Base-by-base conservation (phyloP, 495 filamentous ascomycete species). In the Aspergillus haitiensis region DNA sequence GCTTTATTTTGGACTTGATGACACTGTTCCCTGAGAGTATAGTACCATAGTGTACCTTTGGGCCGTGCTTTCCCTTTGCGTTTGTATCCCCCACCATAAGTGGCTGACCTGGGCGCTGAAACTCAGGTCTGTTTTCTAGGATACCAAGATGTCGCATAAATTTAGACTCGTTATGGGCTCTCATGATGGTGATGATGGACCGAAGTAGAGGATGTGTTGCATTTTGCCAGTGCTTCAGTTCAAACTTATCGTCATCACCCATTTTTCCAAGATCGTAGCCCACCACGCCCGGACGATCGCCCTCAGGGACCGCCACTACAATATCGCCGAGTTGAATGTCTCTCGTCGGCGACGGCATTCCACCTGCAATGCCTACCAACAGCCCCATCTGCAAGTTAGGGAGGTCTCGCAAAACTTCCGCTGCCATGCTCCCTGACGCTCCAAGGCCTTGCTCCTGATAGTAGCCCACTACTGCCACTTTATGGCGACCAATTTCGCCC, bases 391-490 rank as follows among this genome's bases (percentile, higher is more conserved):
- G 42, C 18, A 46, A 16, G 12, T 46, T 46, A 8, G 42, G 42
- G 42, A 46, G 42, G 18, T 46, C 42, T 1, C 42, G 42, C 42
- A n/a, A 3, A 16, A 46, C 42, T 46, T 46, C 42, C n/a, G 42
- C 42, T 46, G 42, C 42, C 42, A 46, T 46, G 42, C 42, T 46
- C 42, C 42, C 42, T n/a, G 42, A 46, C 15, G 16, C 42, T 16
- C 42, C 42, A 13, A 46, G 42, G 2, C 42, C 42, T 16, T 46
- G 42, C 15, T 46, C 42, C 15, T 46, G 42, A 16, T 46, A 46
- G 18, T 46, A 46, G 12, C 42, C 42, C 3, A 16, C 42, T 8
- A 46, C 42, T n/a, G 42, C 42, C 15, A 46, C 42, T 16, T 46
- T 46, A 16, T 46, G 42, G 16, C 12, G 42, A 46, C 42, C 42